Evolutionary conservation across 2,329 filamentous ascomycete species (phyloP), one percentile per base, ranked within the genome.

Genomic region (Colletotrichum lindemuthianum): DNA sequence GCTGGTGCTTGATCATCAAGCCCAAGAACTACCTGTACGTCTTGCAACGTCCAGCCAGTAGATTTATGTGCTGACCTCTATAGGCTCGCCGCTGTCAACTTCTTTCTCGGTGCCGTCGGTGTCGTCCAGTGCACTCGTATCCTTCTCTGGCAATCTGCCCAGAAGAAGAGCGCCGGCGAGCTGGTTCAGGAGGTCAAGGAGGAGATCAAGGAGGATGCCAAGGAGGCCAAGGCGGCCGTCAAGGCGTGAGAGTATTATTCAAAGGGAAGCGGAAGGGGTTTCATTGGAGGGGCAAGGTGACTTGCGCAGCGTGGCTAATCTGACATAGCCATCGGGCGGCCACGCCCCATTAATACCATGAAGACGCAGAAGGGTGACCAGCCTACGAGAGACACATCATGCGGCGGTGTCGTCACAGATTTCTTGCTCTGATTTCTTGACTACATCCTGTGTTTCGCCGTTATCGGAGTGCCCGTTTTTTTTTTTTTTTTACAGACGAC

Each of bases 1-100:
- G 96, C 70, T 99, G 96, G 96, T 99, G 96, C 85, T 86, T 98
- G 76, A 91, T 99, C 78, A 99, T 99, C 81, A 93, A 89, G 79
- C 96, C 96, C 63, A 89, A 89, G 80, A 99, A 99, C 85, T 82
- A 93, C 74, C 90, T 97, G 90, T 93, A 82, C 51, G 89, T 81
- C 16, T 24, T 45, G 24, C n/a, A 2, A 11, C 15, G 4, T 1
- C 2, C 11, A 57, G 15, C 5, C 13, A 24, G 24, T 24, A 24
- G 24, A 24, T 24, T 24, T 24, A 24, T 24, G 8, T 41, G 7
- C 37, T 34, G 12, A 60, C 32, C 39, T 32, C 43, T 44, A 10
- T 67, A 93, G 91, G 67, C 89, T 99, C 65, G 96, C 96, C 67
- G 89, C 93, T 59, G 96, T 98, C 76, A 99, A 99, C 88, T 97